Evolutionary conservation across 2,329 filamentous ascomycete species (phyloP).

Genomic region (Neofusicoccum sp.): DNA sequence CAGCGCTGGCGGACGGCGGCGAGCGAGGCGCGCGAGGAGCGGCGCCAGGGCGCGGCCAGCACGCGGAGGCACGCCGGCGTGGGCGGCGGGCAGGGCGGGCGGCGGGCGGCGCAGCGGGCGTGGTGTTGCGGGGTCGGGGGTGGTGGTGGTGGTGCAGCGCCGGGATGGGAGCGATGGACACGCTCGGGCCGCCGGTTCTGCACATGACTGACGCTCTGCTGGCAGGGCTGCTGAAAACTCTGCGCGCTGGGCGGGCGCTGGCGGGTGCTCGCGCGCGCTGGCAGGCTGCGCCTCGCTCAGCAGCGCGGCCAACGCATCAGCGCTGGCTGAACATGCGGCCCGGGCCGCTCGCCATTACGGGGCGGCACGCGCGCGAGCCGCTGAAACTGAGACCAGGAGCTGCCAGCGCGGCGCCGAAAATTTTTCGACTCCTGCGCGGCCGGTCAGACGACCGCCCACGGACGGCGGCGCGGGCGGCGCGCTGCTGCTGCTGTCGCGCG

Average conservation of each 20-base stretch:
- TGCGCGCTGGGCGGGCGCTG: constrained; percentile 1
- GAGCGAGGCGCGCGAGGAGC: not conserved
- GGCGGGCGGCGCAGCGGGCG: not conserved
- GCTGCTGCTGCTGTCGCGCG: not conserved
- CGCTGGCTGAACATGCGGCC: constrained; percentile 5
- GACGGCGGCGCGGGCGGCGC: not conserved
- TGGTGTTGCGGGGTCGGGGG: constrained; percentile 8
- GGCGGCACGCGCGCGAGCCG: constrained; percentile 15
- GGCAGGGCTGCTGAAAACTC: constrained; percentile 1
- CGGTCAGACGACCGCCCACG: constrained; percentile 10
- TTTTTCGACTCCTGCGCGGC: not conserved
- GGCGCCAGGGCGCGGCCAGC: not conserved
- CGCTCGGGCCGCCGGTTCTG: constrained; percentile 7
- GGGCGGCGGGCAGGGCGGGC: not conserved
- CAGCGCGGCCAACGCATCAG: constrained; percentile 4
- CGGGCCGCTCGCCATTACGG: constrained; percentile 15
- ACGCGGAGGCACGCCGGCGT: not conserved
- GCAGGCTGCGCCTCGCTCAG: constrained; percentile 3
- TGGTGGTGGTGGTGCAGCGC: not conserved
- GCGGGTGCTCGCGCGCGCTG: constrained; percentile 6
- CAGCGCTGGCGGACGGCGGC: not conserved
- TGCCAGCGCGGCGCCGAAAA: not conserved
- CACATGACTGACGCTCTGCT: constrained; percentile 8
- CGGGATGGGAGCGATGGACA: not conserved
- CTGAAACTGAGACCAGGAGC: not conserved